Base-by-base conservation (phyloP, 1,284 basidiomycete species). In the Ganoderma sinense region DNA sequence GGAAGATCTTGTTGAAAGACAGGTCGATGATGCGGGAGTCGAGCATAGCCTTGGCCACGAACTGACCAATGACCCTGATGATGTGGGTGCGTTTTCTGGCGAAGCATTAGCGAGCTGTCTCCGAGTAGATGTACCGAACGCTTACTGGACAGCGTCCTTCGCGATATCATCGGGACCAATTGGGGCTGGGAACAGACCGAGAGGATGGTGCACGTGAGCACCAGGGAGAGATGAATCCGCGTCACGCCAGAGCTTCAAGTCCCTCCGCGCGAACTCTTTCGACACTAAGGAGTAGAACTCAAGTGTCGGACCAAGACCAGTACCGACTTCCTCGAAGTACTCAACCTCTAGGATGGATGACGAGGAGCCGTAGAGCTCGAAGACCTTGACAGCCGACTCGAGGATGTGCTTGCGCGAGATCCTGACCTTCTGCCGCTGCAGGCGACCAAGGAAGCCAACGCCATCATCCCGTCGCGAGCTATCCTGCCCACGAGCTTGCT, bases 311-410 rank as follows among this genome's bases (percentile, higher is more conserved):
- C 98, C 98, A 14, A 99, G 85, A 39, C 98, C 98, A 2, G 98
- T 99, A 29, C 98, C 98, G 63, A 98, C 97, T 85, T 99, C 98
- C 78, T 98, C 97, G 79, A 99, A 99, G 85, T 99, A 99, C 81
- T 99, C 97, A 65, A 99, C 96, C 80, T 99, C 97, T 26, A 99
- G 88, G 58, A 99, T 91, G 0, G 96, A 96, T 7, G 94, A 94
- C 14, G 94, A 96, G 0, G 94, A 94, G 8, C 97, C 97, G 78
- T 99, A 99, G 31, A 99, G 86, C 82, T 99, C 97, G 75, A 99
- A 97, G 2, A 99, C 97, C 82, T 98, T 98, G 78, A 97, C 92
- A 0, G 96, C 97, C n/a, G 96, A 98, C 78, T 99, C 97, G 31
- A 99, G 87, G 48, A 99, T 92, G 76, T 97, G 95, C 75, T 94